Evolutionary conservation across 441 rosid species (phyloP).

Genomic region (Corymbia citriodora): DNA sequence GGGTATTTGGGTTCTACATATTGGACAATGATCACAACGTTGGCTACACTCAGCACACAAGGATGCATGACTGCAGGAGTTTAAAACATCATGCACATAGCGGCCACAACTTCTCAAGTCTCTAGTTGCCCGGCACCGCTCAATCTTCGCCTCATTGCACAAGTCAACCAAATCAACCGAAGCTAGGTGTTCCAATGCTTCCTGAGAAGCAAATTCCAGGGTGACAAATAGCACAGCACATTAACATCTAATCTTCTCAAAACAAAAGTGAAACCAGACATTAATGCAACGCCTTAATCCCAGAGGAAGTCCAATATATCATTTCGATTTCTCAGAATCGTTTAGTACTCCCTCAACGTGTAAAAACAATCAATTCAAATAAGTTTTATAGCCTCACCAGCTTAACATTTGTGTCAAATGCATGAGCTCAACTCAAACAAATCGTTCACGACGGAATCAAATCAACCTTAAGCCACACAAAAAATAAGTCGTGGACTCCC

Average conservation of each 20-base stretch:
- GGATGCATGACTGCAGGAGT: slow-evolving; percentile 87
- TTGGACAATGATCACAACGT: slow-evolving; percentile 79
- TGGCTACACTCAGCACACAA: slow-evolving; percentile 82
- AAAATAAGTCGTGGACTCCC: neutral
- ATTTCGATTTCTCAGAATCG: neutral
- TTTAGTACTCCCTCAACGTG: neutral
- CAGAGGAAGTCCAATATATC: neutral
- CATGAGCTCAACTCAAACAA: neutral
- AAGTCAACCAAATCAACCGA: slow-evolving; percentile 64
- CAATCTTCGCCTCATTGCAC: slow-evolving; percentile 81
- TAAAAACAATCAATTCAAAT: neutral
- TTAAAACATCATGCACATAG: slow-evolving; percentile 54
- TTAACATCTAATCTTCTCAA: neutral
- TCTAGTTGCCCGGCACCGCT: slow-evolving; percentile 84
- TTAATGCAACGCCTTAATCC: neutral
- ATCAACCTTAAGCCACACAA: neutral
- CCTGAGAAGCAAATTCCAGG: slow-evolving; percentile 42
- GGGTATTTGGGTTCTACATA: slow-evolving; percentile 59
- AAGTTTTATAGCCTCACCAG: neutral
- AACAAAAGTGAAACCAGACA: neutral
- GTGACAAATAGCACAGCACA: neutral
- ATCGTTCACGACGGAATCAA: neutral
- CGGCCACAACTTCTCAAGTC: slow-evolving; percentile 86
- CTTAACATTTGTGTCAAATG: neutral
- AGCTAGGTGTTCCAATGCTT: slow-evolving; percentile 80